Base-by-base conservation (phyloP, 441 rosid species). In the Metrosideros polymorpha region DNA sequence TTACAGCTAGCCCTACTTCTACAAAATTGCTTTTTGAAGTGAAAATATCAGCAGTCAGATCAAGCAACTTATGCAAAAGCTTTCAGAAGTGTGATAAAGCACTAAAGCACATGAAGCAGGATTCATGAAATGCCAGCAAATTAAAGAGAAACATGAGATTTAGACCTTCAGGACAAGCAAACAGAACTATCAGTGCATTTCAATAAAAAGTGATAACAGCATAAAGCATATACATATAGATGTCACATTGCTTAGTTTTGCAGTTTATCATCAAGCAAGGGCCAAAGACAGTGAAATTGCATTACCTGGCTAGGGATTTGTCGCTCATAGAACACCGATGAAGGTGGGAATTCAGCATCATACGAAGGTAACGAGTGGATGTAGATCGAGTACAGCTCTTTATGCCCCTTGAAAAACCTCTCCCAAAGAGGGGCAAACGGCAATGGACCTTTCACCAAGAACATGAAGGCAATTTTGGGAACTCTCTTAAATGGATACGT, bases 381-480 rank as follows among this genome's bases (percentile, higher is more conserved):
- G 75, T 86, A 86, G 55, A 86, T 82, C 1, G 87, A 82, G 79
- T 59, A 86, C 27, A 82, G 84, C 84, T 30, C 82, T 61, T 86
- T 30, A n/a, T 86, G 87, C 82, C 87, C 85, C 32, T 56, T 56
- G 53, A 86, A 82, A 45, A 86, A 86, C 56, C 59, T 86, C 56
- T 86, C 87, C 87, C 87, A 86, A n/a, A 86, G 85, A 29, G 79
- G 82, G 35, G 85, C 54, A 59, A 86, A 50, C 17, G 87, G 87
- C 79, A 86, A 42, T 42, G 87, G 85, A 18, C 87, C 87, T 51
- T 82, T 86, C 61, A 84, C 83, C 77, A 86, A 52, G 85, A 86
- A 86, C 87, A 86, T 86, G 63, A 86, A 86, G 17, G 87, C 87
- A 59, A 86, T 56, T 85, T 82, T 86, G 47, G 84, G 84, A 12